Evolutionary conservation across 805 yeast genomes (phyloP).

Genomic region (Metschnikowia henanensis): DNA sequence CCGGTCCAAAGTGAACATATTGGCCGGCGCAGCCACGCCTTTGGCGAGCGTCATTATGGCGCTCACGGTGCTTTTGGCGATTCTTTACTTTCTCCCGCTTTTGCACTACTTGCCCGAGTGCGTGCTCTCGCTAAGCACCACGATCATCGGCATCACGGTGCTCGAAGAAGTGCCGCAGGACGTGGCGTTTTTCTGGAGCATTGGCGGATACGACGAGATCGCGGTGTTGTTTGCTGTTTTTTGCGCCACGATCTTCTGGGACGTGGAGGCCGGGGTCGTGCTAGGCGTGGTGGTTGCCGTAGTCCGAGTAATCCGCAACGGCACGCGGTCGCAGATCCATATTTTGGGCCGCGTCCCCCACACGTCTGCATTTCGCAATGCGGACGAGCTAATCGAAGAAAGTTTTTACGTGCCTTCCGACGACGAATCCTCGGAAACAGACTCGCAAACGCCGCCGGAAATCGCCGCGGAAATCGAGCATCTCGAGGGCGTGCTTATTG

Average conservation of each 20-base stretch:
- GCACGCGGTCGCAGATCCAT: conserved; percentile 44
- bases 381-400: conserved; percentile 57
- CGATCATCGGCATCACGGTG: conserved; percentile 53
- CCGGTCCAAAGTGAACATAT: conserved; percentile 27
- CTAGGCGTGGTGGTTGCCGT: conserved; percentile 37
- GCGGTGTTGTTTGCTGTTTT: conserved; percentile 24
- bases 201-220: conserved; percentile 25
- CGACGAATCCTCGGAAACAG: conserved; percentile 28
- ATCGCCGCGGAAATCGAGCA: conserved; percentile 38
- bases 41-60: conserved; percentile 39
- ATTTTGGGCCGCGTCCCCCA: conserved; percentile 42
- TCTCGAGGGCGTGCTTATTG: conserved; percentile 72
- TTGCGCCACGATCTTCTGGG: conserved; percentile 32
- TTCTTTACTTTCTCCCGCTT: conserved; percentile 26
- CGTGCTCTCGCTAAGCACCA: conserved; percentile 35
- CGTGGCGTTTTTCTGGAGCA: conserved; percentile 21
- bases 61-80: conserved; percentile 23
- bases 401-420: conserved; percentile 21
- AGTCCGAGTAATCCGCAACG: conserved; percentile 35
- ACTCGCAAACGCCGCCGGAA: background rate
- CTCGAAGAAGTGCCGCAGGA: conserved; percentile 49
- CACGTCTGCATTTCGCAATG: conserved; percentile 63
- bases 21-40: conserved; percentile 51
- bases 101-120: conserved; percentile 31
- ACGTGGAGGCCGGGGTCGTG: conserved; percentile 39